Evolutionary conservation across 106 monocot species (phyloP), one percentile per base, ranked within the genome.

Genomic region (Vanilla planifolia): DNA sequence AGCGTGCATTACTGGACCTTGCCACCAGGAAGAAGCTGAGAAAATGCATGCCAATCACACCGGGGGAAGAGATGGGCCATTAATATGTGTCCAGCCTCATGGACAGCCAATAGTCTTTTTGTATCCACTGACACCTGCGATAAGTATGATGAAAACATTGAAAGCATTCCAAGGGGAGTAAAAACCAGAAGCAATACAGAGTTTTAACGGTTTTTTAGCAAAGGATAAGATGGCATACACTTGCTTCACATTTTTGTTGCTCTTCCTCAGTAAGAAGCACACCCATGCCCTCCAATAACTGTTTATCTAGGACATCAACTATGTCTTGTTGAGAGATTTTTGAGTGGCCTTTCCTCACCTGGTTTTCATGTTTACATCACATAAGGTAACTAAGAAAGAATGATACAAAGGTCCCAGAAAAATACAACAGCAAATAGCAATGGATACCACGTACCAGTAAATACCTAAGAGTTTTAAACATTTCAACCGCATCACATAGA

Each of bases 31-130:
- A 91, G 91, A 66, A 91, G 72, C 68, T 91, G 91, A 57, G 91
- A 91, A 62, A 91, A 91, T 59, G 91, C 91, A 83, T 91, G 91
- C 91, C 85, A 91, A 80, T 91, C 91, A 75, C 74, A 91, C 27
- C 68, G 64, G 14, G 91, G 85, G 65, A 91, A 91, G 30, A 91
- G 64, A 70, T 91, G 91, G 69, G 85, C 91, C 37, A 91, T 68
- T 56, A 91, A 63, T 59, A 91, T 70, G 71, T 91, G 91, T 51
- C 91, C 91, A 74, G 91, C 91, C 67, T 91, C 91, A 77, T 91
- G 91, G 32, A 86, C 85, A 63, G 91, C 91, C 44, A 91, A 51
- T 43, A 86, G 47, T 60, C 82, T 79, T 71, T 72, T 85, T 46
- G 79, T 91, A 61, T 83, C 82, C 22, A 67, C 15, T 24, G 91